Evolutionary conservation across 148 eudicot species (phyloP), one percentile per base, ranked within the genome.

Genomic region (Dianthus caryophyllus): DNA sequence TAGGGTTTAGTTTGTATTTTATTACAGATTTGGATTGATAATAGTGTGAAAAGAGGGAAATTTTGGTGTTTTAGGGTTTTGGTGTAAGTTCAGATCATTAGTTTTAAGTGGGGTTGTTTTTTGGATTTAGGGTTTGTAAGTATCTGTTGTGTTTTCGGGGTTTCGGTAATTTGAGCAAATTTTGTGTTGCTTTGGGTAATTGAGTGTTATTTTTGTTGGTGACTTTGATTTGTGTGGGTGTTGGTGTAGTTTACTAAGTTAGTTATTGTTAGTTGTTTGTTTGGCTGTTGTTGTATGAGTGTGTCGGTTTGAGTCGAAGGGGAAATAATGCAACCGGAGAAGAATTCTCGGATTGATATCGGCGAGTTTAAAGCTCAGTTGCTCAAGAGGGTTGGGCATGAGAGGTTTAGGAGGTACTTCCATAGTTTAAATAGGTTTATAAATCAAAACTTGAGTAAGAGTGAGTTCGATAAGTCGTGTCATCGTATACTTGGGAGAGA

Each of bases 401-500:
- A 82, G 52, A 78, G 83, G 76, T 85, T 84, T 11, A 82, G 76
- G 74, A 71, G 75, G 56, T 85, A 85, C 68, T 82, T 80, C 44
- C 50, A 66, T 68, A 71, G 64, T 69, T 70, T 83, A 72, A 78
- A 76, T 73, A 74, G 81, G 55, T 80, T 80, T 29, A 73, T 85
- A 49, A 80, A 71, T 74, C 79, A 74, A 70, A 85, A 78, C 78
- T 47, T 82, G 56, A 70, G 81, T 50, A 82, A 85, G 78, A 71
- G 50, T 64, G 86, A 85, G 55, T 85, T 82, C 61, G 81, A 83
- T 52, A 82, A 70, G 73, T 70, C 74, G 29, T 85, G 89, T 72
- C 48, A 66, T 67, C 79, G 81, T 62, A n/a, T 79, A 46, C 72
- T 85, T 55, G 86, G 89, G 68, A 78, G 81, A 75, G 89, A 85